A percentile compares a stretch with the other conserved stretches of the same genome.
Conservation (phyloP, 768 basidiomycete genomes). For the Paxillus rubicundulus region DNA sequence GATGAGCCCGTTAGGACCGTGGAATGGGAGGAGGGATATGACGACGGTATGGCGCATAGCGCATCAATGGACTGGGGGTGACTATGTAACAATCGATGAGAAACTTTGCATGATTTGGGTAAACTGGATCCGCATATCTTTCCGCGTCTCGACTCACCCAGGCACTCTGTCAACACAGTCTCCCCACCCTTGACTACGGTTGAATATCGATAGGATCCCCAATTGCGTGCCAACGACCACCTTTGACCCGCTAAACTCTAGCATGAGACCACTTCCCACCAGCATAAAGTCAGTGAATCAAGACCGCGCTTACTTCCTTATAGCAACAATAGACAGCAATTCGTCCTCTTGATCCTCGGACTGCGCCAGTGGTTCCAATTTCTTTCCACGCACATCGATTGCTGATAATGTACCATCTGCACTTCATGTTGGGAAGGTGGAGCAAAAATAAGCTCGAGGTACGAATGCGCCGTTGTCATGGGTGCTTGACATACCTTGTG, state of each 20-base stretch:
- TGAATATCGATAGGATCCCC: conserved; percentile 88
- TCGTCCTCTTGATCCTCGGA: conserved; percentile 98
- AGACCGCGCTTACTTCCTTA: conserved; percentile 63
- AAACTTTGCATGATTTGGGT: not conserved
- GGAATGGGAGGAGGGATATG: conserved; percentile 58
- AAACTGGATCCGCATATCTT: not conserved
- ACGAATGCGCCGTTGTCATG: not conserved
- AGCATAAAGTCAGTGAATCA: not conserved
- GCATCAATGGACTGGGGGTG: conserved; percentile 92
- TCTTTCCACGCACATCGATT: conserved; percentile 84
- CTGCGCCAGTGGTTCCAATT: conserved; percentile 71
- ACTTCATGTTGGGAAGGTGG: conserved; percentile 38
- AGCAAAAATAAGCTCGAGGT: not conserved
- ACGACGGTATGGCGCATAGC: conserved; percentile 67
- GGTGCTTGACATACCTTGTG: conserved; percentile 62
- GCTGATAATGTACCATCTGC: conserved; percentile 94
- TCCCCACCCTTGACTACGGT: conserved; percentile 81
- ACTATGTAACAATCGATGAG: conserved; percentile 39
- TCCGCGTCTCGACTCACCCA: conserved; percentile 49
- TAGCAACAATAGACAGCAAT: conserved; percentile 77
- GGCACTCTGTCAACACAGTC: conserved; percentile 91
- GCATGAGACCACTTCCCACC: not conserved
- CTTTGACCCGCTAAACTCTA: conserved; percentile 59
- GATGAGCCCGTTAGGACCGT: conserved; percentile 88
- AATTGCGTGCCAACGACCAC: conserved; percentile 85